A percentile compares a stretch with the other conserved stretches of the same genome.
phyloP scores from a whole-genome alignment of 331 rosid species.

The Dryas integrifolia region DNA sequence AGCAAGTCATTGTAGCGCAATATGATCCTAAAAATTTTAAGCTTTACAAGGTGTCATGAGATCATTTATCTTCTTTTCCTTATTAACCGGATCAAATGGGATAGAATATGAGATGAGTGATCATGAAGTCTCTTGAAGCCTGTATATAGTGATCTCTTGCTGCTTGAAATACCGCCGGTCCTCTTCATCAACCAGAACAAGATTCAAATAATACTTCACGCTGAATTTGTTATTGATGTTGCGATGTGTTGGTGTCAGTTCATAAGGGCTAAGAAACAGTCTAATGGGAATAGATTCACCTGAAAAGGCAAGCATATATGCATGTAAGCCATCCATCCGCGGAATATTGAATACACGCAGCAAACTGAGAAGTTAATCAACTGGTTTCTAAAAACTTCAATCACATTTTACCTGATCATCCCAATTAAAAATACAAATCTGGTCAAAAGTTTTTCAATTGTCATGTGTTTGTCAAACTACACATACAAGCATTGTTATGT shows the following conservation, averaged over 20 bases:
- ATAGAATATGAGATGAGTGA: slow-evolving; percentile 22
- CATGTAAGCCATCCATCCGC: slow-evolving; percentile 10
- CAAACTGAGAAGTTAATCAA: neutral
- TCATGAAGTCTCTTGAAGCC: slow-evolving; percentile 72
- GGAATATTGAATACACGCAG: neutral
- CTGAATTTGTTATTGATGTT: slow-evolving; percentile 92
- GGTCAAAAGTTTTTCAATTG: neutral
- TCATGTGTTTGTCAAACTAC: neutral
- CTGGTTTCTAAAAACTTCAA: neutral
- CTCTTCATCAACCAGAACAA: slow-evolving; percentile 90
- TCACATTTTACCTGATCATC: neutral
- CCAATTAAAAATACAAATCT: neutral
- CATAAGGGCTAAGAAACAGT: slow-evolving; percentile 88
- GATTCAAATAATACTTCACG: slow-evolving; percentile 91
- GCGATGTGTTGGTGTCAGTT: slow-evolving; percentile 82
- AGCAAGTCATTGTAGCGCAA: slow-evolving; percentile 24
- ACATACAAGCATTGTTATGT: neutral
- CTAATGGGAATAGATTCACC: slow-evolving; percentile 94
- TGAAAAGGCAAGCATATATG: slow-evolving; percentile 28
- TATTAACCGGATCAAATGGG: slow-evolving; percentile 19
- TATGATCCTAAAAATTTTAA: slow-evolving; percentile 28
- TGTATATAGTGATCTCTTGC: slow-evolving; percentile 91
- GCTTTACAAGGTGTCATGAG: slow-evolving; percentile 40
- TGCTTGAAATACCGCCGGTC: slow-evolving; percentile 93
- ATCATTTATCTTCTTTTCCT: slow-evolving; percentile 31